Conservation (phyloP, 2,329 filamentous ascomycete genomes). For the Pestalotiopsis sp. region DNA sequence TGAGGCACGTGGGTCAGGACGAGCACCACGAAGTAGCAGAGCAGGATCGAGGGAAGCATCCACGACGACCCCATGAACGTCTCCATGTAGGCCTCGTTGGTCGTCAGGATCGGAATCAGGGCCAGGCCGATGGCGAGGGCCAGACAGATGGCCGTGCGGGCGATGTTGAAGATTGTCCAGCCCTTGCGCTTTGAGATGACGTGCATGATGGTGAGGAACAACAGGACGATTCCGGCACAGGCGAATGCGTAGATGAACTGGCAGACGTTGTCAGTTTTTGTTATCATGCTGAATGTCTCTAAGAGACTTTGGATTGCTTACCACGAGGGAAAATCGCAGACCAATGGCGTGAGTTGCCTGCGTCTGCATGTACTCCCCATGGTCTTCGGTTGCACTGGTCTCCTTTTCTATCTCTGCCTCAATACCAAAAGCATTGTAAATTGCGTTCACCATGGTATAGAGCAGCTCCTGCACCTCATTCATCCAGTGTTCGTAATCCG, state of each 20-base stretch:
- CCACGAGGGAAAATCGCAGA: slow-evolving; percentile 24
- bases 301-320: slow-evolving; percentile 18
- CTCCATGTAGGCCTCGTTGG: slow-evolving; percentile 17
- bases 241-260: slow-evolving; percentile 31
- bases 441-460: slow-evolving; percentile 25
- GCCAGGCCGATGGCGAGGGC: slow-evolving; percentile 24
- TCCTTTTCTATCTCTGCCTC: slow-evolving; percentile 15
- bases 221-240: slow-evolving; percentile 29
- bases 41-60: slow-evolving; percentile 30
- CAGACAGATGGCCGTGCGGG: slow-evolving; percentile 25
- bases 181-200: slow-evolving; percentile 29
- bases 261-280: neutral
- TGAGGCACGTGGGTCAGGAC: slow-evolving; percentile 23
- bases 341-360: slow-evolving; percentile 18
- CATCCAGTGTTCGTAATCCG: slow-evolving; percentile 4
- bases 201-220: slow-evolving; percentile 32
- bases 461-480: slow-evolving; percentile 21
- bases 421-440: slow-evolving; percentile 28
- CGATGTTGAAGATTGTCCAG: slow-evolving; percentile 32
- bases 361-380: slow-evolving; percentile 19
- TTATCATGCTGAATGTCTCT: neutral
- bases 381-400: neutral
- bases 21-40: slow-evolving; percentile 26
- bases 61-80: slow-evolving; percentile 26
- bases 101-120: slow-evolving; percentile 22